Base-by-base conservation (phyloP, 2,329 filamentous ascomycete genomes). In the Incumbomyces lentus region DNA sequence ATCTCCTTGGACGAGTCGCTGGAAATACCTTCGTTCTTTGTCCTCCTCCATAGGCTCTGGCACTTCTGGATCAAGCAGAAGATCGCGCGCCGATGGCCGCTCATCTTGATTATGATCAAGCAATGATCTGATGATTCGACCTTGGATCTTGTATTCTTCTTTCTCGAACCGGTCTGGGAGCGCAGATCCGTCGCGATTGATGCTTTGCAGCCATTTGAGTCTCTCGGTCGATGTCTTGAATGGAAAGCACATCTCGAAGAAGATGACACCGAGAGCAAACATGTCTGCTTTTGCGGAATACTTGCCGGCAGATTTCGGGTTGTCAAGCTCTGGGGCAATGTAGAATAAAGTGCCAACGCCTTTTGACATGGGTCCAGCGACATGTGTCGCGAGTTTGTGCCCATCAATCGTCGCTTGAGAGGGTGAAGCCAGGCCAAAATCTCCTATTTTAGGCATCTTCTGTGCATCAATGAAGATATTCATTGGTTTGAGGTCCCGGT, bases 281-380 rank as follows among this genome's bases (percentile, higher is more conserved):
- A 98, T 96, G 68, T 98, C 92, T 1, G 96, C 89, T 64, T 95
- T 96, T 48, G 86, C 82, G 49, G 86, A 93, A 62, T 96, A 96
- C 51, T 81, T 81, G 2, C 83, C 84, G 29, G 76, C 76, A 5
- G 81, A 81, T 5, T 76, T 76, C 1, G 86, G 87, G 22, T 40
- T 33, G 47, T 16, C 49, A 47, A 98, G 78, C 64, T 98, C 92
- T 0, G 92, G 92, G 0, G 92, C 92, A 47, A 94, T 85, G 59
- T 98, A 98, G 48, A 92, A 84, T 0, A 86, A 82, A 12, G 92
- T 98, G 3, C 80, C 80, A 39, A 84, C 68, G 55, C 78, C 79
- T 16, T 29, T 33, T 19, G 39, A 29, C 2, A 64, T 58, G 30
- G 68, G 56, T 32, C 56, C 64, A 58, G 73, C 79, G 51, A 84